These are phyloP conservation scores for Penicillium sp. DNA, from an alignment of 2,329 filamentous ascomycete species.

Conservation along the genomic window DNA sequence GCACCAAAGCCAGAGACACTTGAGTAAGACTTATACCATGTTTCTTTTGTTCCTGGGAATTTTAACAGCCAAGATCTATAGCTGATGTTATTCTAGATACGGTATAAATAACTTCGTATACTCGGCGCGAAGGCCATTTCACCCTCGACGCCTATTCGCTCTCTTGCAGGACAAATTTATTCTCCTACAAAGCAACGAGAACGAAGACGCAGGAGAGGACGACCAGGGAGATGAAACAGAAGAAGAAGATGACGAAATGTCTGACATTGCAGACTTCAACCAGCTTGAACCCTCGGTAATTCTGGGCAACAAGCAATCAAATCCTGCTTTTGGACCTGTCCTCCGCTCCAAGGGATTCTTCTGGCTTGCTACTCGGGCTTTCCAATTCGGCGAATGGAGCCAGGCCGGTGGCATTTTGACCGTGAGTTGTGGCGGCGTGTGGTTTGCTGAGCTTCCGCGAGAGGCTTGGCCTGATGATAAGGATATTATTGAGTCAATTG, in stretches of 20 bases:
- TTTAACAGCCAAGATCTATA: neutral
- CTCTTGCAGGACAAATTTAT: slow-evolving; percentile 46
- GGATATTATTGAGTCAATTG: slow-evolving; percentile 47
- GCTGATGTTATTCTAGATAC: slow-evolving; percentile 41
- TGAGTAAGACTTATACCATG: slow-evolving; percentile 54
- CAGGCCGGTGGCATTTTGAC: slow-evolving; percentile 45
- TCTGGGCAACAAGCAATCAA: slow-evolving; percentile 35
- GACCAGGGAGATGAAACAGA: slow-evolving; percentile 16
- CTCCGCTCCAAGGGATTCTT: slow-evolving; percentile 45
- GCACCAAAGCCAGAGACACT: slow-evolving; percentile 68
- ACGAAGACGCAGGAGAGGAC: slow-evolving; percentile 20
- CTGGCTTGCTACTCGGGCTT: slow-evolving; percentile 41
- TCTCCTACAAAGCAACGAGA: slow-evolving; percentile 33
- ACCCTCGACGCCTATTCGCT: slow-evolving; percentile 37
- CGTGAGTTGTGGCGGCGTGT: slow-evolving; percentile 38
- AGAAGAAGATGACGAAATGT: slow-evolving; percentile 16
- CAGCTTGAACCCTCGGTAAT: slow-evolving; percentile 31
- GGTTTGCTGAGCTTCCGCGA: slow-evolving; percentile 58
- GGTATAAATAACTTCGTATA: slow-evolving; percentile 70
- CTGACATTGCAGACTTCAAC: slow-evolving; percentile 27
- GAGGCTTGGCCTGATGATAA: slow-evolving; percentile 50
- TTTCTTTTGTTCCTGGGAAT: neutral
- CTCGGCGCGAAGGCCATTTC: slow-evolving; percentile 52
- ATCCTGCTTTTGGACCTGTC: slow-evolving; percentile 35
- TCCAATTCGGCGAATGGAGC: slow-evolving; percentile 43